Base-by-base conservation (phyloP, 73 alveolate genomes). In the Halteria grandinella region DNA sequence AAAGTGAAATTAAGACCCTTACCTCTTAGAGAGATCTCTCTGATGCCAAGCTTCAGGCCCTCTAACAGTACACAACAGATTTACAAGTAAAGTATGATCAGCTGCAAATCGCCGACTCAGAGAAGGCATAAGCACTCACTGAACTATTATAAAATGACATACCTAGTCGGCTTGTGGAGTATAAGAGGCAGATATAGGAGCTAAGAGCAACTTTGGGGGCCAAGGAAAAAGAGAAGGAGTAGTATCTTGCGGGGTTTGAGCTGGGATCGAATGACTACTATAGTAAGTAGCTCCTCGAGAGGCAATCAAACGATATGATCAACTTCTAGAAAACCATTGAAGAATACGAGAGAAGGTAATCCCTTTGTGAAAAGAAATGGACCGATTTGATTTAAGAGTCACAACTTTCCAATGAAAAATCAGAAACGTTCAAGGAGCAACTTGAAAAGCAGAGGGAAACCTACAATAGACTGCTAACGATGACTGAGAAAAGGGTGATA, bases 321-420 rank as follows among this genome's bases (percentile, higher is more conserved):
- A 41, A 47, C 28, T 28, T 66, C 4, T 27, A 66, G 47, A 66
- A 45, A 45, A 66, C 66, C 28, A 31, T 66, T 5, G 80, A 66
- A 44, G 80, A 66, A 45, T 66, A 66, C 47, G 80, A 66, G 24
- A 66, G 80, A 66, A 41, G 80, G 29, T n/a, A 66, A n/a, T 45
- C 43, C 25, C 36, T 44, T 4, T 66, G 80, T 28, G 80, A 66
- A 21, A 66, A 66, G 52, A 66, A 66, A 66, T 66, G 80, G 80
- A 52, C 80, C 7, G 80, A 66, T 2, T 25, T 66, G 8, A 20
- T 66, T 4, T 45, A 66, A 44, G 80, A 66, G 33, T 45, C 43
- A 45, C 39, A 66, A 43, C 15, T 66, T 1, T 45, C 32, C 34
- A 25, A 36, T 6, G 80, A 66, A n/a, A 28, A 44, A 27, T 4